A percentile compares a stretch with the other conserved stretches of the same genome.
phyloP scores from a whole-genome alignment of 208 protist genomes.

The Naegleria lovaniensis region DNA sequence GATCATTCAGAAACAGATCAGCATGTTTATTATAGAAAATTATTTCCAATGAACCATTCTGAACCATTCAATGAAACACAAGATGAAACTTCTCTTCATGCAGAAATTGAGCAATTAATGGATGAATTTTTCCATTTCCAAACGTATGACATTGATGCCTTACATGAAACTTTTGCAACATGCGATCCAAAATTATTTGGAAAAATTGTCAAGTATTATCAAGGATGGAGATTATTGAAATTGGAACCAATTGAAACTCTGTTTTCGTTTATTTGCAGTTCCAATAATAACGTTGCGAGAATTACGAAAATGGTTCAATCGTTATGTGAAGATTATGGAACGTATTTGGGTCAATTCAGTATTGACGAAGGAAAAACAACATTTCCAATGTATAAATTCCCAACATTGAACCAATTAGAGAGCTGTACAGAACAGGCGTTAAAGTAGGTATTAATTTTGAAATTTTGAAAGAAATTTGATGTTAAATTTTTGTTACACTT shows the following conservation, averaged over 20 bases:
- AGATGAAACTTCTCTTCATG: background rate
- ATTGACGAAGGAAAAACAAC: background rate
- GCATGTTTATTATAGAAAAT: background rate
- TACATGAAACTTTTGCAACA: background rate
- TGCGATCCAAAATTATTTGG: background rate
- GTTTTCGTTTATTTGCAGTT: slow-evolving; percentile 22
- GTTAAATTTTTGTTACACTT: too few species aligned
- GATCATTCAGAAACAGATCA: background rate
- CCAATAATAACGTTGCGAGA: slow-evolving; percentile 26
- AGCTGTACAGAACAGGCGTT: background rate
- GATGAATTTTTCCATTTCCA: background rate
- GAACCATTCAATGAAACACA: background rate
- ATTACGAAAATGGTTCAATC: slow-evolving; percentile 12
- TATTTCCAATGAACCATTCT: background rate
- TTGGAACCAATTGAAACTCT: slow-evolving; percentile 20
- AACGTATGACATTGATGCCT: background rate
- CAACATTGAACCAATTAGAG: background rate
- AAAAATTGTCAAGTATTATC: slow-evolving; percentile 3
- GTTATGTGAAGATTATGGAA: slow-evolving; percentile 25
- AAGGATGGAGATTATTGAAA: background rate
- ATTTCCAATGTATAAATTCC: slow-evolving; percentile 10
- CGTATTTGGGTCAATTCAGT: background rate
- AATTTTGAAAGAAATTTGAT: background rate
- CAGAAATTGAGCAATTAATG: background rate
- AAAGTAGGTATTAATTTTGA: background rate